Evolutionary conservation across 345 rosid species (phyloP).

Genomic region (Melaleuca quinquenervia): DNA sequence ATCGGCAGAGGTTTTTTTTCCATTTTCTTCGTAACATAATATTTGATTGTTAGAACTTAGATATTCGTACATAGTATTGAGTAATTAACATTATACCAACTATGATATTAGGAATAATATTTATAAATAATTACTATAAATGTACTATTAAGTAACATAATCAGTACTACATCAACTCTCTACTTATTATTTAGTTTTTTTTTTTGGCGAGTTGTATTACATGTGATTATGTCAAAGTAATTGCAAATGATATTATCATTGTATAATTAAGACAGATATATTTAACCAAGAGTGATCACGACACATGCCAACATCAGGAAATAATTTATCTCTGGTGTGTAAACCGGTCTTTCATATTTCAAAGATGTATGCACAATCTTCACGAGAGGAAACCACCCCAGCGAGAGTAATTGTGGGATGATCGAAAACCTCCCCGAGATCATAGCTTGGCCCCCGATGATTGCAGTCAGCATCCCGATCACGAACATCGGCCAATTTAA

Average conservation of each 20-base stretch:
- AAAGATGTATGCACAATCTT: conserved; percentile 44
- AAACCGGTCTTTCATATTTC: too few species aligned
- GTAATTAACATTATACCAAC: neutral
- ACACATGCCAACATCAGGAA: too few species aligned
- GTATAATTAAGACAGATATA: neutral
- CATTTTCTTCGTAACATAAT: neutral
- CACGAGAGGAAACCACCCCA: conserved; percentile 39
- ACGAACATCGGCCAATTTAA: too few species aligned
- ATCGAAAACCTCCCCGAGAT: conserved; percentile 39
- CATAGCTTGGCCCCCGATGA: too few species aligned
- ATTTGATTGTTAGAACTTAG: neutral
- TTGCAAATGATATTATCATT: too few species aligned
- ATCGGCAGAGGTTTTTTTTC: neutral
- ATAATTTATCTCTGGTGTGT: too few species aligned
- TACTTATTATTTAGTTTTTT: neutral
- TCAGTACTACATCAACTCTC: neutral
- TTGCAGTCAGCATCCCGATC: too few species aligned
- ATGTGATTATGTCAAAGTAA: neutral
- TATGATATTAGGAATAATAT: neutral
- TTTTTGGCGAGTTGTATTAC: neutral
- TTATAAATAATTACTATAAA: too few species aligned
- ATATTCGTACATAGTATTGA: neutral
- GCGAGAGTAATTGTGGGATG: conserved; percentile 27
- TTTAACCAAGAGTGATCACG: too few species aligned
- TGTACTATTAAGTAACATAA: too few species aligned